A percentile compares a stretch with the other conserved stretches of the same genome.
Evolutionary conservation across 108 stramenopile species (phyloP).

Genomic region (Nitzschia inconspicua): DNA sequence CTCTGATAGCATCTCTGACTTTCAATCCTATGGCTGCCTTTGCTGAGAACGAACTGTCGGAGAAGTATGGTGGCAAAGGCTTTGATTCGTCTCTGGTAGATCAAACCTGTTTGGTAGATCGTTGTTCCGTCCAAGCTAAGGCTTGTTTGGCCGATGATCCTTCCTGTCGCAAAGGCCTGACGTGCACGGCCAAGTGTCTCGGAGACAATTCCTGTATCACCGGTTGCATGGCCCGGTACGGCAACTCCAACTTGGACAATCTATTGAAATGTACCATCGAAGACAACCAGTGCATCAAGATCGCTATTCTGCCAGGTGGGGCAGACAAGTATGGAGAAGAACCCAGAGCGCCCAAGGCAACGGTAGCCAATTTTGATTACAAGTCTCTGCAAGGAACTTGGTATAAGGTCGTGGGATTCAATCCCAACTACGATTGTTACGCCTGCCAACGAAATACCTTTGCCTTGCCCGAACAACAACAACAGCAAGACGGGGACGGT

Average conservation of each 20-base stretch:
- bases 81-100: conserved; percentile 86
- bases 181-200: conserved; percentile 90
- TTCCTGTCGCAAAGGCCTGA: conserved; percentile 86
- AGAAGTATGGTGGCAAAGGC: conserved; percentile 80
- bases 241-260: conserved; percentile 87
- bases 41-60: conserved; percentile 86
- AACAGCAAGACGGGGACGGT: conserved; percentile 7
- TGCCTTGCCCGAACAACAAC: conserved; percentile 42
- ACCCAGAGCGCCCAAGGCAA: conserved; percentile 76
- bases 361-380: conserved; percentile 78
- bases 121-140: conserved; percentile 80
- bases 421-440: conserved; percentile 97
- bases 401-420: conserved; percentile 97
- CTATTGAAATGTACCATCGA: conserved; percentile 94
- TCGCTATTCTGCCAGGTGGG: conserved; percentile 89
- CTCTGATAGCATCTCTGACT: conserved; percentile 25
- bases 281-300: conserved; percentile 96
- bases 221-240: conserved; percentile 96
- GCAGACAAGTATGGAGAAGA: conserved; percentile 75
- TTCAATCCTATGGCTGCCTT: conserved; percentile 39
- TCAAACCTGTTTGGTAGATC: conserved; percentile 78
- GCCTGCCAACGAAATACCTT: conserved; percentile 97
- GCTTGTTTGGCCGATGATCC: conserved; percentile 86
- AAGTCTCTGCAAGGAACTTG: conserved; percentile 85
- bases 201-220: conserved; percentile 94